These are phyloP conservation scores for Venturia aucupariae DNA, from an alignment of 2,329 filamentous ascomycete genomes.

Conservation along the genomic window DNA sequence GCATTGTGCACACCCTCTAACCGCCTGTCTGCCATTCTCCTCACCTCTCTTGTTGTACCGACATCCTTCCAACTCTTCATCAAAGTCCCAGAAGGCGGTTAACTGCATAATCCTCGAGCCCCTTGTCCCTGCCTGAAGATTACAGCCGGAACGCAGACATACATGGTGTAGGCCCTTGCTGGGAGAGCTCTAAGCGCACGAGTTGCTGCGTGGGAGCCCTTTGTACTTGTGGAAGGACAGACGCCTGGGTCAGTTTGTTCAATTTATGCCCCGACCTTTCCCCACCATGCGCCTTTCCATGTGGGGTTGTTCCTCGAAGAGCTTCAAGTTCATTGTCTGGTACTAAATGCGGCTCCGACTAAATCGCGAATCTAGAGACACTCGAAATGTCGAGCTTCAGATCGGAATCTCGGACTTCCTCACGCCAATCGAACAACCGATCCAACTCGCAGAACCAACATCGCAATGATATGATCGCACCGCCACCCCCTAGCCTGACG, in stretches of 20 bases:
- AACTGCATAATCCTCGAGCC: slow-evolving; percentile 32
- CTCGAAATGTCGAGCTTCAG: slow-evolving; percentile 8
- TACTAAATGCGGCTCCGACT: neutral
- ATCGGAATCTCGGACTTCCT: slow-evolving; percentile 8
- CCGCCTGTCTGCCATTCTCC: slow-evolving; percentile 3
- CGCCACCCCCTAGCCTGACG: slow-evolving; percentile 29
- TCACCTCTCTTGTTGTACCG: slow-evolving; percentile 22
- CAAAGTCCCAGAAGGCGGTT: slow-evolving; percentile 27
- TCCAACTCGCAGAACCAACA: slow-evolving; percentile 7
- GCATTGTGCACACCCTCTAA: slow-evolving; percentile 7
- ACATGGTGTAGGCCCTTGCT: slow-evolving; percentile 22
- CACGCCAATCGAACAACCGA: slow-evolving; percentile 4
- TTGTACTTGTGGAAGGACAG: slow-evolving; percentile 8
- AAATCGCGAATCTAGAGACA: neutral
- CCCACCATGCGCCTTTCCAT: slow-evolving; percentile 10
- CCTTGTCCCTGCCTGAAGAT: slow-evolving; percentile 27
- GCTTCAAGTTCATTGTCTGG: neutral
- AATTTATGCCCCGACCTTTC: slow-evolving; percentile 12
- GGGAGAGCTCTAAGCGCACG: slow-evolving; percentile 12
- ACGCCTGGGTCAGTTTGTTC: slow-evolving; percentile 9
- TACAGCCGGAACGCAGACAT: slow-evolving; percentile 30
- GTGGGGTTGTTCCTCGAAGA: slow-evolving; percentile 10
- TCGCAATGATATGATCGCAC: slow-evolving; percentile 17
- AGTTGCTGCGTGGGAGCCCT: slow-evolving; percentile 11
- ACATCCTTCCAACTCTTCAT: slow-evolving; percentile 16